phyloP scores from a whole-genome alignment of 495 filamentous ascomycete genomes.

The Penicillium manginii region DNA sequence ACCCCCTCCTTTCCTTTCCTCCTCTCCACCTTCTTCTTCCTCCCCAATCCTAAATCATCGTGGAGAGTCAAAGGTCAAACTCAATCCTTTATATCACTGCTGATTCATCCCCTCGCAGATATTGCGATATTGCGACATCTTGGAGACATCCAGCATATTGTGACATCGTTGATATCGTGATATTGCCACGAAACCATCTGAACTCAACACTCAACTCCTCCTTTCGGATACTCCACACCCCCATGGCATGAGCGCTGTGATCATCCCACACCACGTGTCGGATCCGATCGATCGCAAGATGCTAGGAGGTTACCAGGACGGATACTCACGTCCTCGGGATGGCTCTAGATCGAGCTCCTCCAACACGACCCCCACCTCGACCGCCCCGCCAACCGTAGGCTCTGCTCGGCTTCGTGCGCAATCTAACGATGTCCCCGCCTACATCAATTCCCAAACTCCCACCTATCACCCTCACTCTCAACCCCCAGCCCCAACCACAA shows the following conservation, averaged over 20 bases:
- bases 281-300: conserved; percentile 51
- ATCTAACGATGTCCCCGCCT: conserved; percentile 46
- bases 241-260: conserved; percentile 42
- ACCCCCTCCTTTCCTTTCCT: conserved; percentile 16
- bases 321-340: conserved; percentile 34
- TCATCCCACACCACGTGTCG: conserved; percentile 48
- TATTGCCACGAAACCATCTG: background rate
- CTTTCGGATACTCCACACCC: background rate
- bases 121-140: no score
- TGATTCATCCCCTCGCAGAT: no score
- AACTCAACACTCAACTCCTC: no score
- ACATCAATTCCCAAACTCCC: conserved; percentile 39
- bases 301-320: conserved; percentile 53
- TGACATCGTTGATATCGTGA: background rate
- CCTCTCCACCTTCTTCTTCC: conserved; percentile 15
- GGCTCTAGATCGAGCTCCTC: conserved; percentile 43
- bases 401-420: conserved; percentile 41
- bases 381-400: conserved; percentile 45
- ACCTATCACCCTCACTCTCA: conserved; percentile 5
- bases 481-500: conserved; percentile 14
- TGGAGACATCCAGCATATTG: background rate
- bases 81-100: no score
- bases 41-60: conserved; percentile 1
- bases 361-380: conserved; percentile 46
- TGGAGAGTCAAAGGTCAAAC: no score